Percentiles rank a stretch among this genome's conserved stretches.
Evolutionary conservation across 306 rosid genomes (phyloP).

Genomic region (barrel medic (Medicago truncatula)): MtrunA17r5.0-ANR NC_053045.1:49674001-49674500

Average conservation of each 20-base stretch:
- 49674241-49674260: conserved; percentile 14
- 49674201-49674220: conserved; percentile 1
- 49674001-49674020: too few relatives aligned
- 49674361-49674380: conserved; percentile 24
- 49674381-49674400: conserved; percentile 72
- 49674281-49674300: conserved; percentile 19
- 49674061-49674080: too few relatives aligned
- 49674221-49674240: conserved; percentile 12
- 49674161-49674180: too few relatives aligned
- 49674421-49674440: conserved; percentile 64
- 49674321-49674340: conserved; percentile 25
- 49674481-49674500: conserved; percentile 28
- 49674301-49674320: conserved; percentile 20
- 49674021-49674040: too few relatives aligned
- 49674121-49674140: too few relatives aligned
- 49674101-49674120: too few relatives aligned
- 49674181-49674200: too few relatives aligned
- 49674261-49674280: conserved; percentile 25
- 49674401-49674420: conserved; percentile 84
- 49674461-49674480: conserved; percentile 71
- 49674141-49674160: too few relatives aligned
- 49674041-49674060: too few relatives aligned
- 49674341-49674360: conserved; percentile 11
- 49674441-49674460: conserved; percentile 82
- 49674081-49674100: too few relatives aligned